Evolutionary conservation across 1,284 basidiomycete species (phyloP).

Genomic region (Agroathelia rolfsii): DNA sequence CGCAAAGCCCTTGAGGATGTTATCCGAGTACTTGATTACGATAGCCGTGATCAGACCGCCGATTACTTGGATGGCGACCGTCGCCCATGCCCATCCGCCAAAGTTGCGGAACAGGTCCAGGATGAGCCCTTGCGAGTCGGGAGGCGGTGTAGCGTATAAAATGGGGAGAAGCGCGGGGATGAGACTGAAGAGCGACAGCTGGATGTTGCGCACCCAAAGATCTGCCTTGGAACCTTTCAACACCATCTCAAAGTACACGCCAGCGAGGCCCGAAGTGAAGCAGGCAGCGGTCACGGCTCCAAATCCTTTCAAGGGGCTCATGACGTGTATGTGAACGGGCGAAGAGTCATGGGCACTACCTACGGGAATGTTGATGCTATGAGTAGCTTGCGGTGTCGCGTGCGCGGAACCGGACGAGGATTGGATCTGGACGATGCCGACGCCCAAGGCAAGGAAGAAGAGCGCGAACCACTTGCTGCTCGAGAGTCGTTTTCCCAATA

Average conservation of each 20-base stretch:
- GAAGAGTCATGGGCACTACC: constrained; percentile 47
- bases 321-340: constrained; percentile 31
- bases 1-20: constrained; percentile 92
- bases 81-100: constrained; percentile 89
- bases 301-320: constrained; percentile 60
- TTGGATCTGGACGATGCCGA: constrained; percentile 89
- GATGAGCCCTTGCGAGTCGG: constrained; percentile 30
- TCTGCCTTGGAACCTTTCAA: constrained; percentile 63
- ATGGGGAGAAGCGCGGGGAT: constrained; percentile 68
- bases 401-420: constrained; percentile 21
- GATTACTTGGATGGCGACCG: constrained; percentile 81
- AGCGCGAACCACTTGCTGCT: constrained; percentile 78
- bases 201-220: constrained; percentile 73
- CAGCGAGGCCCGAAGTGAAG: constrained; percentile 72
- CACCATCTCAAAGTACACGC: constrained; percentile 80
- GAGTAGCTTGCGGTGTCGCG: constrained; percentile 12
- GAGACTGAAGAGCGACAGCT: constrained; percentile 69
- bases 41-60: constrained; percentile 89
- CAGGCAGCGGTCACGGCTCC: constrained; percentile 65
- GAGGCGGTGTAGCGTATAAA: constrained; percentile 36
- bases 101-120: constrained; percentile 63
- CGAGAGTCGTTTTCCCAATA: constrained; percentile 69
- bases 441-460: constrained; percentile 77
- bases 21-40: constrained; percentile 84
- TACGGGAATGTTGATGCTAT: constrained; percentile 29